A percentile compares a stretch with the other conserved stretches of the same genome.
phyloP scores from a whole-genome alignment of 306 rosid genomes.

The Dicorynia guianensis region DNA sequence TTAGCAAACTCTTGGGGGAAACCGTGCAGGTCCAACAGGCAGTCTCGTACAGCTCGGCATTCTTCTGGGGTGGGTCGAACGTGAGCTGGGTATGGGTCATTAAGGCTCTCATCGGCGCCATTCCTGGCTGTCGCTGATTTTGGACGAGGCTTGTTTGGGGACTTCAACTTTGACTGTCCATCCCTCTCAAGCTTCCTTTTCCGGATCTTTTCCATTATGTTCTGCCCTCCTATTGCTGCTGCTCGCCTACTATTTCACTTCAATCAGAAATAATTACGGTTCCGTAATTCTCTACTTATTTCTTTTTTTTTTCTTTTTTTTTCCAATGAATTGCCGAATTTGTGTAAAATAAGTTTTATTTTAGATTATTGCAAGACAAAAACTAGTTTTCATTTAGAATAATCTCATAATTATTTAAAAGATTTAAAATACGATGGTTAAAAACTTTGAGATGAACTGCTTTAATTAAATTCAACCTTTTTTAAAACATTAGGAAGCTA shows the following conservation, averaged over 20 bases:
- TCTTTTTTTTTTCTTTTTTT: too few relatives aligned
- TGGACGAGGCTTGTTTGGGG: slow-evolving; percentile 6
- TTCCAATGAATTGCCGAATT: too few relatives aligned
- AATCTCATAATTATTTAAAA: too few relatives aligned
- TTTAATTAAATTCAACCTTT: too few relatives aligned
- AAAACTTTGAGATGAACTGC: too few relatives aligned
- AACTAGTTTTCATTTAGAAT: too few relatives aligned
- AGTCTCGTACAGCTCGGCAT: slow-evolving; percentile 72
- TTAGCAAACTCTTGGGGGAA: slow-evolving; percentile 76
- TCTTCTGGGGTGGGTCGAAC: slow-evolving; percentile 59
- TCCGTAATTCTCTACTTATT: background rate
- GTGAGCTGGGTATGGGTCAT: slow-evolving; percentile 67
- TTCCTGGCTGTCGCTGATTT: slow-evolving; percentile 38
- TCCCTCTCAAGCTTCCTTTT: slow-evolving; percentile 51
- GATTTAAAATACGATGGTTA: too few relatives aligned
- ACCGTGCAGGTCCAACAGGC: slow-evolving; percentile 74
- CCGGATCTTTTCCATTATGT: slow-evolving; percentile 47
- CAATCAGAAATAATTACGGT: background rate
- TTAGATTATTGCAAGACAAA: too few relatives aligned
- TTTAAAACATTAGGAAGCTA: too few relatives aligned
- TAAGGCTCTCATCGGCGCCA: slow-evolving; percentile 15
- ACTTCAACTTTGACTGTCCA: background rate
- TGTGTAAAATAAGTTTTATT: too few relatives aligned
- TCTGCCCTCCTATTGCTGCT: background rate
- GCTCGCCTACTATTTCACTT: background rate